Evolutionary conservation across 2,329 filamentous ascomycete genomes (phyloP).

Genomic region (Fusarium nygamai): DNA sequence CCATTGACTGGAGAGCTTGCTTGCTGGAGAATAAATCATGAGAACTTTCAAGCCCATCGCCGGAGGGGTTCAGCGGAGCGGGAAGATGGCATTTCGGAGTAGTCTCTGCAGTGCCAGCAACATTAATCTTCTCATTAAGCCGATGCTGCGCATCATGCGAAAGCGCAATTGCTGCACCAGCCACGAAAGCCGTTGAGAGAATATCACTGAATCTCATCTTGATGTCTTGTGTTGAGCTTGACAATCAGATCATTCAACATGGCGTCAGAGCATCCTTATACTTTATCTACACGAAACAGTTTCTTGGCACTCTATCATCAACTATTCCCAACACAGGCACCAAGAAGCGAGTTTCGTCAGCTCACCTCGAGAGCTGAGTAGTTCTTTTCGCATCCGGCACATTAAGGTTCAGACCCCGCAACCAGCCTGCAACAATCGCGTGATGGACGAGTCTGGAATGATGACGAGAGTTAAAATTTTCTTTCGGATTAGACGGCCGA

Average conservation of each 20-base stretch:
- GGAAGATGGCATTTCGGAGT: conserved; percentile 42
- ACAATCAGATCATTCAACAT: neutral
- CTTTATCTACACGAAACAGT: neutral
- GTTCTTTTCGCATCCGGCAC: neutral
- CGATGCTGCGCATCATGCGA: neutral
- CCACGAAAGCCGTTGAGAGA: neutral
- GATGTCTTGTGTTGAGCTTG: neutral
- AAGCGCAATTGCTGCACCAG: fast-evolving
- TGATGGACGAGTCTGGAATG: neutral
- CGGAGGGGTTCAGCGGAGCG: conserved; percentile 40
- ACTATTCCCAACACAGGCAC: neutral
- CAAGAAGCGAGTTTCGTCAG: neutral
- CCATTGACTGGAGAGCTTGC: conserved; percentile 48
- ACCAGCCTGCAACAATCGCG: neutral
- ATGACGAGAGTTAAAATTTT: neutral
- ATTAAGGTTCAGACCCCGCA: neutral
- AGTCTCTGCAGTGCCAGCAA: neutral
- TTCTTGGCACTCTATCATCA: neutral
- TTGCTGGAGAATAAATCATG: conserved; percentile 43
- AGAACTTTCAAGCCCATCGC: conserved; percentile 43
- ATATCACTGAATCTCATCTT: neutral
- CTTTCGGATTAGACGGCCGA: neutral
- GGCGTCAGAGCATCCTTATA: neutral
- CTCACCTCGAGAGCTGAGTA: neutral
- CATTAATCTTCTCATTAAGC: neutral